Percentiles rank a stretch among this genome's conserved stretches.
Conservation (phyloP, 768 basidiomycete species). For the Paxillus rubicundulus region DNA sequence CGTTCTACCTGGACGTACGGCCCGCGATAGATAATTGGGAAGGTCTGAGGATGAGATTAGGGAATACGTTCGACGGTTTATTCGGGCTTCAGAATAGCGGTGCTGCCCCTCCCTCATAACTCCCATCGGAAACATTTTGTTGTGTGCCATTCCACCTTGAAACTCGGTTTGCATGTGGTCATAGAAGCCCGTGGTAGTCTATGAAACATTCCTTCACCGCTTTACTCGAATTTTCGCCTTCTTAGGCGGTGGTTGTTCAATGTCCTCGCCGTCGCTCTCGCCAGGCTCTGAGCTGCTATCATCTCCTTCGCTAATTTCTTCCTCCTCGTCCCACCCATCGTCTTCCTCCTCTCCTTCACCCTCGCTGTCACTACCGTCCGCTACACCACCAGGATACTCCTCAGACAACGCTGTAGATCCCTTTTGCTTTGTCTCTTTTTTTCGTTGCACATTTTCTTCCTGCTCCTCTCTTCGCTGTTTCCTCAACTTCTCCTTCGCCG, state of each 20-base stretch:
- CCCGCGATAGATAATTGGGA: conserved; percentile 96
- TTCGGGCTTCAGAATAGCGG: conserved; percentile 22
- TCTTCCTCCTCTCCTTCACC: conserved; percentile 37
- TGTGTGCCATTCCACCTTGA: conserved; percentile 7
- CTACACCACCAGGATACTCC: conserved; percentile 38
- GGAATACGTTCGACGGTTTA: conserved; percentile 49
- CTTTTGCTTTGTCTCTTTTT: conserved; percentile 50
- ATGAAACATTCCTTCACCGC: conserved; percentile 30
- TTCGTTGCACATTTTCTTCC: conserved; percentile 84
- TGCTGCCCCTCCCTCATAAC: conserved; percentile 15
- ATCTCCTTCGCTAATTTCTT: conserved; percentile 59
- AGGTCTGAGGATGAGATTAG: conserved; percentile 79
- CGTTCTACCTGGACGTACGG: conserved; percentile 92
- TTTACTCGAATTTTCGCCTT: conserved; percentile 51
- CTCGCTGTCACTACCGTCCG: conserved; percentile 42
- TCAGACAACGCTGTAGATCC: conserved; percentile 11
- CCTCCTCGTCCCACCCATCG: conserved; percentile 55
- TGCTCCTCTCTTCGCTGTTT: conserved; percentile 86
- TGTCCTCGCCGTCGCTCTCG: conserved; percentile 44
- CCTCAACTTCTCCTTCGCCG: conserved; percentile 69
- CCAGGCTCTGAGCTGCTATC: conserved; percentile 42
- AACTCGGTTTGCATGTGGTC: not conserved
- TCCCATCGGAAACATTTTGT: conserved; percentile 1
- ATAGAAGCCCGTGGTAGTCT: conserved; percentile 14
- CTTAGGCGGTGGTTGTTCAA: conserved; percentile 51